Base-by-base conservation (phyloP, 2,329 filamentous ascomycete species). In the Pyricularia sp. region DNA sequence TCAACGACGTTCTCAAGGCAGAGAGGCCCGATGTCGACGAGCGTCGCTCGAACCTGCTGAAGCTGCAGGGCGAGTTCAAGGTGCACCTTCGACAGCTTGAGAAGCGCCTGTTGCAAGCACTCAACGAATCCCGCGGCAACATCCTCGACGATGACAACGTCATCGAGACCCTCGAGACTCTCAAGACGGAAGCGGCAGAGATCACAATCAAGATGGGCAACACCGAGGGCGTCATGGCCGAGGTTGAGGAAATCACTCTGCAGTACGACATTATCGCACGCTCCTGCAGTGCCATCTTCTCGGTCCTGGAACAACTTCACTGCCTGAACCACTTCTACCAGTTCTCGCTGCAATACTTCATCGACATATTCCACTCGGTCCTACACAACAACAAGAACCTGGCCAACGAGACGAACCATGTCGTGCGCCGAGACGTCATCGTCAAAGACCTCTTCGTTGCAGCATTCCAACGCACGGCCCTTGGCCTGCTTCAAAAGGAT, bases 301-400 rank as follows among this genome's bases (percentile, higher is more conserved):
- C 96, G 36, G 92, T 99, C 17, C 84, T 99, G 71, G 96, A 99
- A 81, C 94, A 99, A 79, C 87, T 99, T 69, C 94, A 98, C 79
- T 96, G 97, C 77, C 90, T 99, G 78, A 97, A 99, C 79, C 95
- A 98, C 83, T 98, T 98, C 81, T 99, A 99, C 80, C 96, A 98
- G 78, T 99, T 99, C 84, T 99, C 95, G 55, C 85, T 99, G 70
- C 94, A 97, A 79, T 99, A 97, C 81, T 99, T 99, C 81, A 87
- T 97, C 69, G 92, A 97, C 77, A 99, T 99, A 74, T 99, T 99
- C 86, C 92, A 97, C 77, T 88, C 91, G 6, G 95, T 99, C 9
- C 85, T 99, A 58, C 91, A 91, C 73, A 86, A 88, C 70, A 96
- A 96, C 79, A 89, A 90, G 75, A 88, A 88, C 70, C 83, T 95